phyloP scores from a whole-genome alignment of 2,329 filamentous ascomycete species.

The Pyrenochaeta sp. region DNA sequence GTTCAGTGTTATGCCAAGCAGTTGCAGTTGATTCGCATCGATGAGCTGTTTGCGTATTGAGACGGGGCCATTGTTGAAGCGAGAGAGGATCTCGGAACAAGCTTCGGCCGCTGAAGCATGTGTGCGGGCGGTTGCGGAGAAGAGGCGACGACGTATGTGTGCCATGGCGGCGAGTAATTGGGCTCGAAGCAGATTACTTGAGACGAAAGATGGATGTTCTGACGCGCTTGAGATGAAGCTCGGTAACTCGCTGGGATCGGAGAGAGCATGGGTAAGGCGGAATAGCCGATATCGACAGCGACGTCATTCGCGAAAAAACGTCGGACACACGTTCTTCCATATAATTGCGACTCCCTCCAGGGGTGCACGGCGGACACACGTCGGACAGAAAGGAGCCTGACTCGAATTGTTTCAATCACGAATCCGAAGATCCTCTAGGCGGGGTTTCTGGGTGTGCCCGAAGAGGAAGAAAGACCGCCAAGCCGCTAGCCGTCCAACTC shows the following conservation, averaged over 20 bases:
- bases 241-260: neutral
- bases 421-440: neutral
- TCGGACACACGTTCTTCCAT: no score
- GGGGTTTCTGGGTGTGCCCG: neutral
- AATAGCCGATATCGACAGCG: slow-evolving; percentile 33
- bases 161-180: slow-evolving; percentile 13
- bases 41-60: slow-evolving; percentile 41
- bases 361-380: neutral
- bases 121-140: slow-evolving; percentile 20
- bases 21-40: slow-evolving; percentile 45
- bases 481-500: slow-evolving; percentile 12
- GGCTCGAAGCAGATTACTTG: no score
- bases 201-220: slow-evolving; percentile 2
- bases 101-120: slow-evolving; percentile 39
- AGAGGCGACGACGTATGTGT: slow-evolving; percentile 26
- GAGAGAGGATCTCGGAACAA: slow-evolving; percentile 40
- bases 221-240: neutral
- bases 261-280: neutral
- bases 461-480: slow-evolving; percentile 12
- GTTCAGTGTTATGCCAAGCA: slow-evolving; percentile 38
- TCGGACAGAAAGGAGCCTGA: neutral
- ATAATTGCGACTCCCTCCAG: no score
- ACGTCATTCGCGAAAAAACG: neutral
- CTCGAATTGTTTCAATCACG: neutral
- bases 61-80: slow-evolving; percentile 38